phyloP scores from a whole-genome alignment of 1,284 basidiomycete genomes.

The Hypsizygus ulmarius region DNA sequence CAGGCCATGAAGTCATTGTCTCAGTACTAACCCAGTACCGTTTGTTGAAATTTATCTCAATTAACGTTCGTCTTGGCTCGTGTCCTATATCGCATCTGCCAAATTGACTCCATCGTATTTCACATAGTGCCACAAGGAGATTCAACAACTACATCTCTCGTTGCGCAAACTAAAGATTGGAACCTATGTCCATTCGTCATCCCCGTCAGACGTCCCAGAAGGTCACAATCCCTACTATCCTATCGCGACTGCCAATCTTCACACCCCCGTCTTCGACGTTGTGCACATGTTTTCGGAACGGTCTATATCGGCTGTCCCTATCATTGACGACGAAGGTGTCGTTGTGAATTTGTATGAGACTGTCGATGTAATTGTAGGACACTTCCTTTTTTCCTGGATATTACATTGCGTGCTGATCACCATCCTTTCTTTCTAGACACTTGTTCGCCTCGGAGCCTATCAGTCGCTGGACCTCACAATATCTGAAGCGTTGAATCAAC shows the following conservation, averaged over 20 bases:
- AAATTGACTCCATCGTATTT: slow-evolving; percentile 11
- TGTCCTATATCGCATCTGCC: slow-evolving; percentile 1
- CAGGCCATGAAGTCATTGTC: slow-evolving; percentile 93
- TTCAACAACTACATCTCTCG: slow-evolving; percentile 72
- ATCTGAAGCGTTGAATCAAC: slow-evolving; percentile 87
- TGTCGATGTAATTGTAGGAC: slow-evolving; percentile 94
- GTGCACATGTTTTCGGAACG: slow-evolving; percentile 98
- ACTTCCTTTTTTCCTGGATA: slow-evolving; percentile 3
- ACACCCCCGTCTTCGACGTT: slow-evolving; percentile 95
- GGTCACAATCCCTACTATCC: slow-evolving; percentile 78
- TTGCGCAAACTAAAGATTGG: slow-evolving; percentile 91
- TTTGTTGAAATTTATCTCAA: slow-evolving; percentile 97
- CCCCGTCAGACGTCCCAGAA: slow-evolving; percentile 38
- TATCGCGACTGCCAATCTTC: slow-evolving; percentile 88
- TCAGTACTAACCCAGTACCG: slow-evolving; percentile 97
- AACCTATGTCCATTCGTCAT: slow-evolving; percentile 74
- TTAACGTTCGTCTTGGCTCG: slow-evolving; percentile 71
- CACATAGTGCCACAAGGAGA: slow-evolving; percentile 67
- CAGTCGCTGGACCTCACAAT: slow-evolving; percentile 96
- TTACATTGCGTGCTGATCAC: slow-evolving; percentile 12
- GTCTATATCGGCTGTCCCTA: slow-evolving; percentile 96
- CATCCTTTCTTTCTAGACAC: slow-evolving; percentile 57
- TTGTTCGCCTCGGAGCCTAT: slow-evolving; percentile 93
- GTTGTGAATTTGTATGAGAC: slow-evolving; percentile 98
- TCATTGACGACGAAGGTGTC: slow-evolving; percentile 89